A percentile compares a stretch with the other conserved stretches of the same genome.
These are phyloP conservation scores for Colletotrichum coccodes DNA, from an alignment of 2,329 filamentous ascomycete species.

Conservation along the genomic window DNA sequence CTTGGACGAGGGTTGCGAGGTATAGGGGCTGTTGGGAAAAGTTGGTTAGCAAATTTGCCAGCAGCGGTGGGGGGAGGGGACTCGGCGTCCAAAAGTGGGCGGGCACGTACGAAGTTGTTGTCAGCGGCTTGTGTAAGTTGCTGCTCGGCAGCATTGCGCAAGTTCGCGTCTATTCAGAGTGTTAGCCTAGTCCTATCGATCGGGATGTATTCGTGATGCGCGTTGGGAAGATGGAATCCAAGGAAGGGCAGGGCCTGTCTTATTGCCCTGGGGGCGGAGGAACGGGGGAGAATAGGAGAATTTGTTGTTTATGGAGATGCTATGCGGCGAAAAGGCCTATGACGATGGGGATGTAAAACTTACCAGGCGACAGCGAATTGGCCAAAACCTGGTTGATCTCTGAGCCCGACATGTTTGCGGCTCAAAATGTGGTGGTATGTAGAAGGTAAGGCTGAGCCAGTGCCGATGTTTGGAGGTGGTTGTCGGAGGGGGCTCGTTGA, in stretches of 20 bases:
- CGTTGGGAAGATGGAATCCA: slow-evolving; percentile 18
- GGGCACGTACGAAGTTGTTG: slow-evolving; percentile 84
- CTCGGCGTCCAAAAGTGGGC: slow-evolving; percentile 35
- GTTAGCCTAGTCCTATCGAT: slow-evolving; percentile 37
- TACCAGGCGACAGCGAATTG: slow-evolving; percentile 95
- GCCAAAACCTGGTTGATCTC: slow-evolving; percentile 98
- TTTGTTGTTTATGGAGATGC: slow-evolving; percentile 16
- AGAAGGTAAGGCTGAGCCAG: slow-evolving; percentile 29
- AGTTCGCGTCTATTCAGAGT: slow-evolving; percentile 77
- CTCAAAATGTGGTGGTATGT: slow-evolving; percentile 28
- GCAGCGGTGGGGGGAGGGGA: slow-evolving; percentile 27
- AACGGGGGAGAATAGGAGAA: slow-evolving; percentile 5
- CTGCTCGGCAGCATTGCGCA: slow-evolving; percentile 91
- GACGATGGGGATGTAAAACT: slow-evolving; percentile 42
- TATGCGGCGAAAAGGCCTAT: slow-evolving; percentile 29
- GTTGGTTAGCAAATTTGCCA: slow-evolving; percentile 39
- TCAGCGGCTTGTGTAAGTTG: slow-evolving; percentile 93
- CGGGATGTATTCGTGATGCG: slow-evolving; percentile 16
- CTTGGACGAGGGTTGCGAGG: slow-evolving; percentile 89
- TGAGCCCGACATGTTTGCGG: slow-evolving; percentile 74
- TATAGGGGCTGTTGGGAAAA: slow-evolving; percentile 78
- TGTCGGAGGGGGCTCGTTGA: slow-evolving; percentile 29
- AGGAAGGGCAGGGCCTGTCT: slow-evolving; percentile 1
- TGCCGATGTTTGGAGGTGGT: slow-evolving; percentile 26
- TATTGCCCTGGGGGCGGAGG: slow-evolving; percentile 15